phyloP scores from a whole-genome alignment of 257 asterid species.

The Solanum rostratum region DNA sequence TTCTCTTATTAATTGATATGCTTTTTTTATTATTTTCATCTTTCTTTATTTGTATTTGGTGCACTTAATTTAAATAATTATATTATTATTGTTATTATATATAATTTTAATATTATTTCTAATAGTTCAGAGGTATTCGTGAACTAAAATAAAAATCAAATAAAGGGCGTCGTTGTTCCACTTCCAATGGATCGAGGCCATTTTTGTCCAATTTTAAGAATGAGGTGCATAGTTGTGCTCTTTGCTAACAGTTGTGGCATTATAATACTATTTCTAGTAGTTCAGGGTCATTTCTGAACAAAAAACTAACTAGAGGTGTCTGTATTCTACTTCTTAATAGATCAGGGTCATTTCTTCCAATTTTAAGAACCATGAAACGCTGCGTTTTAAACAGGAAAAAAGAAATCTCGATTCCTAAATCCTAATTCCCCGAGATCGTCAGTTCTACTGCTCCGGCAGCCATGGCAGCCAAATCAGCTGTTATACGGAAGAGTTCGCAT shows the following conservation, averaged over 20 bases:
- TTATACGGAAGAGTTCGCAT: slow-evolving; percentile 7
- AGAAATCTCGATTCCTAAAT: not conserved
- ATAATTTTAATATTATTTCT: not conserved
- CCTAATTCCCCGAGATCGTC: not conserved
- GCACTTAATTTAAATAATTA: too few relatives aligned
- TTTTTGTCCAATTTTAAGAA: not conserved
- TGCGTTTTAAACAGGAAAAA: not conserved
- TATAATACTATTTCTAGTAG: not conserved
- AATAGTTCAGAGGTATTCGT: not conserved
- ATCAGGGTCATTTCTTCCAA: not conserved
- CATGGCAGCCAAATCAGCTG: slow-evolving; percentile 30
- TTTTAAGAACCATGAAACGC: not conserved
- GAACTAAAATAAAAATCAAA: not conserved
- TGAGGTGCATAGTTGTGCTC: not conserved
- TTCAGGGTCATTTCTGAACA: not conserved
- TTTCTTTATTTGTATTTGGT: too few relatives aligned
- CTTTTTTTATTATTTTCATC: too few relatives aligned
- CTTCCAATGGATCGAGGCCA: not conserved
- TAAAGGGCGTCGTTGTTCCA: not conserved
- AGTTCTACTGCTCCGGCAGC: slow-evolving; percentile 23
- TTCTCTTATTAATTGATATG: too few relatives aligned
- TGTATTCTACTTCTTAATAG: not conserved
- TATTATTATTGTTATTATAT: too few relatives aligned
- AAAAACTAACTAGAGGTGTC: not conserved
- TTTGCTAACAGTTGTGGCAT: not conserved